Base-by-base conservation (phyloP, 352 stramenopile species). In the Globisporangium cystogenes region DNA sequence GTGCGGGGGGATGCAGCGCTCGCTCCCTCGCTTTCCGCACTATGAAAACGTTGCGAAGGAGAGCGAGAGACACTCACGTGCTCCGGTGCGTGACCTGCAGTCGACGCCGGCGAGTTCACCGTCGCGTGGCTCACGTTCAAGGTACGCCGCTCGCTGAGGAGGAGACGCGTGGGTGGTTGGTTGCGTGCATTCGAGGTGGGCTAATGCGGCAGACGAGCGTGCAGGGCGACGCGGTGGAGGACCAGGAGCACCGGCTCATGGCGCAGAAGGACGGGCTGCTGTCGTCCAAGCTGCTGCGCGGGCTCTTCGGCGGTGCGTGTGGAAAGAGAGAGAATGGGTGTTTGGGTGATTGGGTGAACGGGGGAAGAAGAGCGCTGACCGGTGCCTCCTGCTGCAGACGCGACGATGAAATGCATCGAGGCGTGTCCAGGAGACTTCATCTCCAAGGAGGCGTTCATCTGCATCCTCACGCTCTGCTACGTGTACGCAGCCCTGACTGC, bases 111-210 rank as follows among this genome's bases (percentile, higher is more conserved):
- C 11, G 83, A 92, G 53, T 92, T 93, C 64, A 89, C 74, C 35
- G 81, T 93, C 60, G 83, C 78, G 49, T 93, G 83, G 83, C 68
- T 93, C 41, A 90, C 83, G 39, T 93, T 93, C 63, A 91, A 91
- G 75, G 82, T 91, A 39, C 15, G 51, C n/a, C n/a, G n/a, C n/a
- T n/a, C n/a, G n/a, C n/a, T n/a, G n/a, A n/a, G n/a, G n/a, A n/a
- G n/a, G n/a, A n/a, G n/a, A n/a, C n/a, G n/a, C n/a, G n/a, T n/a
- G n/a, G n/a, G n/a, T n/a, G n/a, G n/a, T n/a, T n/a, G n/a, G n/a
- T n/a, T n/a, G n/a, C n/a, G n/a, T n/a, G n/a, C n/a, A n/a, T 29
- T 29, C 26, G 26, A 29, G 26, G 26, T n/a, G n/a, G 26, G 26
- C 5, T 29, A 29, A n/a, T 42, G 36, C 3, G 7, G 0, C 14